Evolutionary conservation across 306 rosid species (phyloP).

Genomic region (Medicago ruthenica): DNA sequence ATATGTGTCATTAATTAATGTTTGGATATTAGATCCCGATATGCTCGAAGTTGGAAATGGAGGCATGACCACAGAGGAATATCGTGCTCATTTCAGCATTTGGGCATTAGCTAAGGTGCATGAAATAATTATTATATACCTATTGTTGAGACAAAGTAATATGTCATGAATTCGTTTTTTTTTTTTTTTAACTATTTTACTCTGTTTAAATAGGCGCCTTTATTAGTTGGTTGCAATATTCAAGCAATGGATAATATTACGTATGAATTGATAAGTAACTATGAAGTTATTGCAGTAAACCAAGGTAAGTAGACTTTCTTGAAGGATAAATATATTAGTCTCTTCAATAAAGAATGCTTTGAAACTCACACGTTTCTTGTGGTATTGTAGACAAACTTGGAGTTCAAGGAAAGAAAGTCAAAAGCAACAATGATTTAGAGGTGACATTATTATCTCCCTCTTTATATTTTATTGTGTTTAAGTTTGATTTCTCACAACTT

Average conservation of each 20-base stretch:
- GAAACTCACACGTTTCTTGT: no score
- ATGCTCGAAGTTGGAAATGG: slow-evolving; percentile 81
- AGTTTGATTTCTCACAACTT: neutral
- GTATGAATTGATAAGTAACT: slow-evolving; percentile 52
- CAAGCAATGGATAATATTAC: slow-evolving; percentile 56
- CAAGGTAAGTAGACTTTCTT: slow-evolving; percentile 47
- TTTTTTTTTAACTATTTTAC: neutral
- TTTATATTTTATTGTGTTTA: neutral
- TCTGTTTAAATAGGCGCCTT: slow-evolving; percentile 55
- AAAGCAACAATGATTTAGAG: slow-evolving; percentile 52
- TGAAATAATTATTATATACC: neutral
- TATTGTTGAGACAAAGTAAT: neutral
- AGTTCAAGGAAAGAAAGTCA: slow-evolving; percentile 69
- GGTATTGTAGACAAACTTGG: slow-evolving; percentile 54
- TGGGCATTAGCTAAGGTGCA: slow-evolving; percentile 72
- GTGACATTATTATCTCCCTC: slow-evolving; percentile 22
- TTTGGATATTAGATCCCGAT: slow-evolving; percentile 66
- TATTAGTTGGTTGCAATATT: slow-evolving; percentile 65
- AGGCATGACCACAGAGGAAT: slow-evolving; percentile 69
- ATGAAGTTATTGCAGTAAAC: slow-evolving; percentile 44
- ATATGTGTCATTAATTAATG: neutral
- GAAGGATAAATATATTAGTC: neutral
- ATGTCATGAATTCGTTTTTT: no score
- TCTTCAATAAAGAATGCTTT: neutral
- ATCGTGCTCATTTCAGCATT: slow-evolving; percentile 73